Percentiles rank a stretch among this genome's conserved stretches.
phyloP scores from a whole-genome alignment of 805 yeast species.

The Candida stauntonica region DNA sequence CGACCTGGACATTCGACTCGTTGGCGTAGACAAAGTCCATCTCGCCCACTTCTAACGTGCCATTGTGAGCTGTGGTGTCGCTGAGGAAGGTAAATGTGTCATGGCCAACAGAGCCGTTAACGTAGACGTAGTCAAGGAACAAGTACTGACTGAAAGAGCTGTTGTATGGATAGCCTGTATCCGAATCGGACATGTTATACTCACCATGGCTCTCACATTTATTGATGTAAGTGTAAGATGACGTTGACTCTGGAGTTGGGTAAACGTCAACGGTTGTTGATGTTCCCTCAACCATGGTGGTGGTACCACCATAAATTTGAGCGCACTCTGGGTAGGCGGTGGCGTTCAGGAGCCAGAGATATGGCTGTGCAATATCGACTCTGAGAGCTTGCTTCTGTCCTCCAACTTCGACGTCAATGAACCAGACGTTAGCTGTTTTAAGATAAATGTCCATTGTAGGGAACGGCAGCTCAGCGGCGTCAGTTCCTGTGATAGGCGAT shows the following conservation, averaged over 20 bases:
- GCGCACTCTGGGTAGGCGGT: slow-evolving; percentile 9
- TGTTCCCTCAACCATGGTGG: slow-evolving; percentile 9
- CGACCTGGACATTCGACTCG: slow-evolving; percentile 34
- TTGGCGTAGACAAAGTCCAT: slow-evolving; percentile 36
- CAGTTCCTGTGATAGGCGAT: no score
- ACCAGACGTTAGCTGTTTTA: slow-evolving; percentile 21
- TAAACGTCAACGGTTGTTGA: neutral
- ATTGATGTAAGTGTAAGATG: slow-evolving; percentile 1
- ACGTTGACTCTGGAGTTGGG: neutral
- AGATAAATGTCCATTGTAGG: slow-evolving; percentile 12
- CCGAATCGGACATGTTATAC: slow-evolving; percentile 9
- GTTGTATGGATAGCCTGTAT: neutral
- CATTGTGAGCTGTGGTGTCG: neutral
- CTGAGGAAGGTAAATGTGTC: slow-evolving; percentile 11
- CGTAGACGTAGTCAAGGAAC: slow-evolving; percentile 15
- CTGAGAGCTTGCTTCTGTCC: slow-evolving; percentile 28
- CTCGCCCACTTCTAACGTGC: slow-evolving; percentile 19
- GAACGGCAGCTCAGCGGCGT: slow-evolving; percentile 3
- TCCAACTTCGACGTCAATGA: slow-evolving; percentile 32
- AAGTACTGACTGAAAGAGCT: slow-evolving; percentile 1
- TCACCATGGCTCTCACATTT: slow-evolving; percentile 17
- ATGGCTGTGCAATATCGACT: slow-evolving; percentile 37
- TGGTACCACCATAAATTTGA: slow-evolving; percentile 1
- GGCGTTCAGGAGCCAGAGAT: slow-evolving; percentile 31
- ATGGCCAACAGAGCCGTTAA: slow-evolving; percentile 19